Evolutionary conservation across 148 eudicot species (phyloP), one percentile per base, ranked within the genome.

Genomic region (Rhododendron ovatum): DNA sequence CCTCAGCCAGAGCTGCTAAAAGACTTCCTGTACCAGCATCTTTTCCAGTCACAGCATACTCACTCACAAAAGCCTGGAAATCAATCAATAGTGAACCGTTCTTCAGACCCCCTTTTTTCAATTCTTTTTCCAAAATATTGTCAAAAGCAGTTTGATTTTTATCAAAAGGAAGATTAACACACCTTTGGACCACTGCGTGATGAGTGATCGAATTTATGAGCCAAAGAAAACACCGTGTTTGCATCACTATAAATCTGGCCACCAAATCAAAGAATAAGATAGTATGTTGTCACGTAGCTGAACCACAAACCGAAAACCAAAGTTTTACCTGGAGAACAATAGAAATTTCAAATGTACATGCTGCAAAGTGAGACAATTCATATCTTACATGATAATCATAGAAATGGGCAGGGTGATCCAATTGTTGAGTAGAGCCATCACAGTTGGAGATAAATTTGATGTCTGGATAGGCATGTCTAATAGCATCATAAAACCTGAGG

Each of bases 41-140:
- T 82, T 86, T 85, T 88, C 89, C 91, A 69, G 91, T 93, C 81
- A 97, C 98, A 85, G 95, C 99, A 86, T 97, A 97, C 78, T 97
- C 99, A 90, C 99, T 96, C 85, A 97, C 99, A 89, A 97, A 97
- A 88, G 94, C 99, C 99, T 95, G 88, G 75, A 48, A 59, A n/a
- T 69, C 69, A 90, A 50, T 45, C 26, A 85, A 80, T 82, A 82
- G 35, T 76, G 84, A 63, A 83, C 50, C 51, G 2, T 50, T 65
- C 5, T 26, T 82, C 39, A 55, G 4, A 26, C 50, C 20, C 5
- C 26, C 4, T 81, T 81, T 50, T 47, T 80, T 7, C 39, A 53
- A 53, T 79, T 78, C 20, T 20, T 13, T 2, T 57, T 55, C n/a
- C 26, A 3, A 53, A 55, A 33, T 81, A 76, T 53, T 20, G 18